A percentile compares a stretch with the other conserved stretches of the same genome.
Conservation (phyloP, 176 grass and related monocot genomes). For the Triticum timopheevii region DNA sequence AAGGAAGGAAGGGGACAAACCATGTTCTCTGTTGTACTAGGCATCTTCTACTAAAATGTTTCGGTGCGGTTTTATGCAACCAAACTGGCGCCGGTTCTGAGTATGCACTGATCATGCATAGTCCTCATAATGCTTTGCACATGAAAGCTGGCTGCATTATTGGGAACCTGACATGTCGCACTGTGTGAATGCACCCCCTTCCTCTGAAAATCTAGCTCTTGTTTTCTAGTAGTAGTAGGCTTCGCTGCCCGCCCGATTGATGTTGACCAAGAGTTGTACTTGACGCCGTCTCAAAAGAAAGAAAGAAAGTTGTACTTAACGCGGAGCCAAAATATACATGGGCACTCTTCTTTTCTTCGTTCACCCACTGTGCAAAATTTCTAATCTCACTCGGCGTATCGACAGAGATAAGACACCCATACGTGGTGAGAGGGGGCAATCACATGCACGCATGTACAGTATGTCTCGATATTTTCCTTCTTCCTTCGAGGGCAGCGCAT, state of each 20-base stretch:
- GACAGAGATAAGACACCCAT: not conserved
- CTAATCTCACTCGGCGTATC: not conserved
- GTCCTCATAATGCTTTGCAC: not conserved
- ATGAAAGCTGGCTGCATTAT: constrained; percentile 29
- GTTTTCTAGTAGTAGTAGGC: not conserved
- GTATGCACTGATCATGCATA: not conserved
- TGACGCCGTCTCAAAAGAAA: no score
- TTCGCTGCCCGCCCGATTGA: not conserved
- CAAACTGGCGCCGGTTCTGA: not conserved
- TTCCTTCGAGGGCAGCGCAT: not conserved
- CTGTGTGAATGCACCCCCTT: not conserved
- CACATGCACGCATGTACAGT: not conserved
- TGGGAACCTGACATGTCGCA: constrained; percentile 19
- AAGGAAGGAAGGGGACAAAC: constrained; percentile 8
- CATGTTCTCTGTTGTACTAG: constrained; percentile 8
- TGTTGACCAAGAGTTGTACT: not conserved
- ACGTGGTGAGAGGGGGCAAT: not conserved
- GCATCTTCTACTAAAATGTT: not conserved
- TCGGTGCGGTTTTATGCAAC: not conserved
- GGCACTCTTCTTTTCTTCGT: not conserved
- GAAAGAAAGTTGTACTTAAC: not conserved
- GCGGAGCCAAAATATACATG: no score
- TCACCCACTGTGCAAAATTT: not conserved
- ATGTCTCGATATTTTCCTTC: not conserved
- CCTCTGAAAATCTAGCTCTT: not conserved